phyloP scores from a whole-genome alignment of 2,329 filamentous ascomycete species.

The Arthrinium puccinioides region DNA sequence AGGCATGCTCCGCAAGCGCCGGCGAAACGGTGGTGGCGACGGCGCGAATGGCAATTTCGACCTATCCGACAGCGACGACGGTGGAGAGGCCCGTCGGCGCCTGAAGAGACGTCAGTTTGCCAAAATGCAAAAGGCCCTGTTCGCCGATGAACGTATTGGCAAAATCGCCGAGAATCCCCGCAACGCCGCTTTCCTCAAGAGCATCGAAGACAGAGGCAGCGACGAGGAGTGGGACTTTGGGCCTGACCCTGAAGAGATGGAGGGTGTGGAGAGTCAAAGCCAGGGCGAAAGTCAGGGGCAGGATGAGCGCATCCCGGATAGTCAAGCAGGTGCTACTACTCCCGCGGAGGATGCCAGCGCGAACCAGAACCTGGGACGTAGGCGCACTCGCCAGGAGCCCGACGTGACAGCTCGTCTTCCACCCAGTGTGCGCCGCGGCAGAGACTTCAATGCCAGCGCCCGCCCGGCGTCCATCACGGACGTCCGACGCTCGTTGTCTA shows the following conservation, averaged over 20 bases:
- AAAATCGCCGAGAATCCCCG: slow-evolving; percentile 86
- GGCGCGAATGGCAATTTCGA: slow-evolving; percentile 76
- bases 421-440: slow-evolving; percentile 55
- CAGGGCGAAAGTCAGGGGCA: slow-evolving; percentile 22
- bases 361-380: slow-evolving; percentile 25
- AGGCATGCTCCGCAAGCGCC: slow-evolving; percentile 75
- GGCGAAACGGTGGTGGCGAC: slow-evolving; percentile 40
- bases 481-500: slow-evolving; percentile 76
- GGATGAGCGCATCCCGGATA: slow-evolving; percentile 38
- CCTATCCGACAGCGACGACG: slow-evolving; percentile 86
- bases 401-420: slow-evolving; percentile 38
- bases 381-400: slow-evolving; percentile 19
- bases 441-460: slow-evolving; percentile 37
- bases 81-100: slow-evolving; percentile 66
- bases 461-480: slow-evolving; percentile 72
- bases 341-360: slow-evolving; percentile 15
- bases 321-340: slow-evolving; percentile 32
- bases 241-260: slow-evolving; percentile 29
- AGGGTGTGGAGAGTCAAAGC: slow-evolving; percentile 30
- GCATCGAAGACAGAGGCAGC: slow-evolving; percentile 74
- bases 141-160: slow-evolving; percentile 82
- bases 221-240: slow-evolving; percentile 71
- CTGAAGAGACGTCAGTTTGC: slow-evolving; percentile 84
- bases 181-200: slow-evolving; percentile 81
- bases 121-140: slow-evolving; percentile 82